Percentiles rank a stretch among this genome's conserved stretches.
These are phyloP conservation scores for Xylariaceae sp. DNA, from an alignment of 2,329 filamentous ascomycete species.

Conservation along the genomic window DNA sequence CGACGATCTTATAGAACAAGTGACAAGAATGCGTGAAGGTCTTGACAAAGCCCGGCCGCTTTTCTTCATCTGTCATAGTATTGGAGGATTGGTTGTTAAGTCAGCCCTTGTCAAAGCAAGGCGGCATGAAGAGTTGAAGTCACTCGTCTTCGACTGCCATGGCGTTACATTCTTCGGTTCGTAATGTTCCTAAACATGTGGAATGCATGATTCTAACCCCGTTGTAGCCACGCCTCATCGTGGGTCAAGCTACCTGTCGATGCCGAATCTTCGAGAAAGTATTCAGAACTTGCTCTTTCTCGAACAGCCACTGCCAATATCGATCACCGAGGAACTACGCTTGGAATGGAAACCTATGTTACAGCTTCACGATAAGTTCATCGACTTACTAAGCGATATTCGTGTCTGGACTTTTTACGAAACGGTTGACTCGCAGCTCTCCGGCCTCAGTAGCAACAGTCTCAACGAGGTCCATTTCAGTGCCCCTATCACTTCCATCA, in stretches of 20 bases:
- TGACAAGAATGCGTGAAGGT: conserved; percentile 35
- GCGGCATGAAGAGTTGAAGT: conserved; percentile 36
- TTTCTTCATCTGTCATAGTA: conserved; percentile 58
- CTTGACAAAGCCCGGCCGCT: conserved; percentile 45
- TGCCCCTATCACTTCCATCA: conserved; percentile 56
- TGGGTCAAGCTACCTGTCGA: conserved; percentile 59
- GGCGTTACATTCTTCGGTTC: conserved; percentile 58
- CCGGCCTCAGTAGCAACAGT: conserved; percentile 37
- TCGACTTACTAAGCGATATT: conserved; percentile 53
- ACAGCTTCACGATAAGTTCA: conserved; percentile 52
- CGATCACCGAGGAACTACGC: conserved; percentile 48
- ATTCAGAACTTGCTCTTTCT: conserved; percentile 52
- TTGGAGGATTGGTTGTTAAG: conserved; percentile 59
- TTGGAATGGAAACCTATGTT: conserved; percentile 48
- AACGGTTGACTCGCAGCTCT: conserved; percentile 56
- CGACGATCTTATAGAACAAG: conserved; percentile 43
- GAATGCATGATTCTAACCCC: conserved; percentile 4
- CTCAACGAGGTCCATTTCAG: conserved; percentile 51
- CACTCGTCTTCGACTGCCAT: conserved; percentile 53
- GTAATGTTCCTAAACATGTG: conserved; percentile 11
- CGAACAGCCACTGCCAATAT: conserved; percentile 46
- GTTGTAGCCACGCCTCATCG: conserved; percentile 55
- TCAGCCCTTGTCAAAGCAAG: conserved; percentile 49
- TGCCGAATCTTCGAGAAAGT: conserved; percentile 51
- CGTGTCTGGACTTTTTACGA: conserved; percentile 62